Base-by-base conservation (phyloP, 163 green algal species). In the Trebouxia gelatinosa region DNA sequence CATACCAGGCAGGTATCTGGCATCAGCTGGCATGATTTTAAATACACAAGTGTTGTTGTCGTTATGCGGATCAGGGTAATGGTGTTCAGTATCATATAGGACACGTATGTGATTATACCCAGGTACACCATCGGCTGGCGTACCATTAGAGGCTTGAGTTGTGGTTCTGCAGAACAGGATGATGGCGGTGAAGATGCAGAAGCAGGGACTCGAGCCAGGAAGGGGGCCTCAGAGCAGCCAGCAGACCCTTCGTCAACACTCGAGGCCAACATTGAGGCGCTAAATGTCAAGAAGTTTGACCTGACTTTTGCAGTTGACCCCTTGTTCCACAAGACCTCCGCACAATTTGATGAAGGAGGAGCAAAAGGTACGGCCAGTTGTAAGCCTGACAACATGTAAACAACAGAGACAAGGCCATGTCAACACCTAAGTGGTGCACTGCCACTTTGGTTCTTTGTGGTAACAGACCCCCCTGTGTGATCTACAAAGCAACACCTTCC, bases 331-430 rank as follows among this genome's bases (percentile, higher is more conserved):
- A 90, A 93, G 50, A 98, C 90, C 0, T 95, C 90, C 3, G 91
- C 91, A 1, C 89, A 97, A 77, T 98, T 98, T 79, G 93, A 97
- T 72, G 90, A 93, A 76, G 92, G 92, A 65, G 91, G 92, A 17
- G 87, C 91, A 32, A 82, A 75, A 77, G 85, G 85, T 89, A 72
- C 29, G 82, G n/a, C 38, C 48, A 58, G 48, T 19, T 19, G 16
- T 16, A 19, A 58, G 16, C 16, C 16, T 19, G 19, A n/a, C 16
- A 16, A 16, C 16, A 16, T n/a, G 19, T 58, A 16, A 58, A n/a
- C 48, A 58, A 19, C 48, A 58, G 19, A 19, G 16, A 58, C 48
- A 19, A 19, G 48, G 48, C 19, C 48, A n/a, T 58, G 16, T 58
- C 19, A 16, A 58, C 19, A 19, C 19, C 16, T 58, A 16, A 58